Evolutionary conservation across 345 rosid species (phyloP), one percentile per base, ranked within the genome.

Genomic region (Angophora floribunda): DNA sequence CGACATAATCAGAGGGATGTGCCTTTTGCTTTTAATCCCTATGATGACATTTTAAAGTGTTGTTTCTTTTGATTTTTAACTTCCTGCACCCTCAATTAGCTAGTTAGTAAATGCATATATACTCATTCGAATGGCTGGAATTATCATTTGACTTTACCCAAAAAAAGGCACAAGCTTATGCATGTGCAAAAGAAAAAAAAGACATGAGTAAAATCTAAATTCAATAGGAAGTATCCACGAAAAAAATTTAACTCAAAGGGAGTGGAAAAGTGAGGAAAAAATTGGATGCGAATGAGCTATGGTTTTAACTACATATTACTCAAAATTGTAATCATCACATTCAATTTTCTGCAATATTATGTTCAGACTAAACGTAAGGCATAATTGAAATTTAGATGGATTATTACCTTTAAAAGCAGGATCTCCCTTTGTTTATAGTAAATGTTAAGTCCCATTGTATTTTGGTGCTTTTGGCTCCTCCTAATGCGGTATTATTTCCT

Each of bases 401-500:
- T 55, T 53, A 21, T 53, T 55, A 55, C 61, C 28, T 55, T 55
- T 8, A 21, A 55, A 55, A 21, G 0, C 21, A 8, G 61, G 61
- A 55, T 55, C 61, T 55, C 28, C 26, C 61, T 55, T 55, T 55
- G 11, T 10, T 21, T 21, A 4, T 21, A 55, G 61, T 0, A 55
- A 36, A n/a, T 61, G 26, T 11, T 61, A 26, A 28, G 32, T 61
- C 14, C 30, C 6, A 26, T 28, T 12, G 2, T 61, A 61, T 61
- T 16, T 11, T 28, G 30, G 67, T 61, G 67, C 15, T 28, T 61
- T 26, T 57, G 24, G 65, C 67, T 32, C 65, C 67, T 12, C 67
- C 30, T 26, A 61, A 3, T 7, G 0, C 6, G 32, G 28, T 28
- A 5, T 26, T 0, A 26, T 12, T 12, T 2, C 26, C 3, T 6